A percentile compares a stretch with the other conserved stretches of the same genome.
These are phyloP conservation scores for Neltuma alba DNA, from an alignment of 306 rosid species.

Conservation along the genomic window DNA sequence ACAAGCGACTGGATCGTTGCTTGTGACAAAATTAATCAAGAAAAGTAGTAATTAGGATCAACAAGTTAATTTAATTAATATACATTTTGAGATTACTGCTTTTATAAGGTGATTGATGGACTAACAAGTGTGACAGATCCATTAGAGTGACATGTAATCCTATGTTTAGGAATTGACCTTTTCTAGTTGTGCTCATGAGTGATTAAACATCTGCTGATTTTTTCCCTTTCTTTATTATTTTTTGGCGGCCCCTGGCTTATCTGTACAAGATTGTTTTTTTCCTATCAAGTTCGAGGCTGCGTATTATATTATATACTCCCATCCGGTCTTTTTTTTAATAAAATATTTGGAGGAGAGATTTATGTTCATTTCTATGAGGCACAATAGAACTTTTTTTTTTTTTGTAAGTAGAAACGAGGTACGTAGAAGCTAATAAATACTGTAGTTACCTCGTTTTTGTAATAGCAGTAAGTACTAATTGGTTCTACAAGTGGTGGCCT, in stretches of 20 bases:
- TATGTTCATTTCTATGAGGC: no score
- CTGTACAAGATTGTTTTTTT: neutral
- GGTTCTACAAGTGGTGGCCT: no score
- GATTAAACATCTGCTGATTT: neutral
- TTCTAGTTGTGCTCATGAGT: neutral
- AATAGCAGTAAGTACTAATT: no score
- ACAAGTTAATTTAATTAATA: neutral
- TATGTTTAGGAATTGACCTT: slow-evolving; percentile 38
- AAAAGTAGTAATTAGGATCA: neutral
- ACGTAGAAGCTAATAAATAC: no score
- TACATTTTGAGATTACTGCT: neutral
- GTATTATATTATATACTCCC: no score
- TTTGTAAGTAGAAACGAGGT: no score
- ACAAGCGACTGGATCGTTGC: neutral
- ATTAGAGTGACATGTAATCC: slow-evolving; percentile 32
- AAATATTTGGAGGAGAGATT: no score
- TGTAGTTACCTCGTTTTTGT: no score
- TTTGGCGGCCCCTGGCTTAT: neutral
- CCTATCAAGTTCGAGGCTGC: neutral
- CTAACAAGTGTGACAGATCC: slow-evolving; percentile 3
- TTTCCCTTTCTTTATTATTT: slow-evolving; percentile 1
- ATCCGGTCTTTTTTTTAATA: no score
- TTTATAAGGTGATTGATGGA: slow-evolving; percentile 51
- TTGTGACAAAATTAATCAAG: neutral
- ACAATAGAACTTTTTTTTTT: no score